phyloP scores from a whole-genome alignment of 345 rosid genomes.

The Cardamine chenopodiifolia region DNA sequence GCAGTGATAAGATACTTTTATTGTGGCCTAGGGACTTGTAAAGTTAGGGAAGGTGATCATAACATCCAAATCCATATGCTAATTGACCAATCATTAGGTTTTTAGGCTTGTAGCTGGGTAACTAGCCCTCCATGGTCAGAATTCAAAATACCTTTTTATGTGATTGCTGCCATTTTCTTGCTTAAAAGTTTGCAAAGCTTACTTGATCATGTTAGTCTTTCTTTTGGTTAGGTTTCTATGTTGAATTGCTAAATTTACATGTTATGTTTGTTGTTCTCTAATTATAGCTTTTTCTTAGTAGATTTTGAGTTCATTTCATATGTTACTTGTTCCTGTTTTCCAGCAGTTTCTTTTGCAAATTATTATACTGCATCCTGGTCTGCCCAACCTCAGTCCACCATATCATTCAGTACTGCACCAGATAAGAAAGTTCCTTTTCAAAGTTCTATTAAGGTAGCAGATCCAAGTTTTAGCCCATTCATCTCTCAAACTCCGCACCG shows the following conservation, averaged over 20 bases:
- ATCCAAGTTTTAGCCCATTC: slow-evolving; percentile 60
- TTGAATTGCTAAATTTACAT: not conserved
- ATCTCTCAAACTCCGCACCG: slow-evolving; percentile 55
- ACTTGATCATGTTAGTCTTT: not conserved
- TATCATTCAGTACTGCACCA: slow-evolving; percentile 49
- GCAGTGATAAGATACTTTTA: not conserved
- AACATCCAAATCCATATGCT: not conserved
- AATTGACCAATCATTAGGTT: not conserved
- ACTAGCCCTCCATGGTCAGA: not conserved
- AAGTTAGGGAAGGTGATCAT: not conserved
- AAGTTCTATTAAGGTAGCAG: slow-evolving; percentile 52
- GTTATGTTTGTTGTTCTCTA: slow-evolving; percentile 7
- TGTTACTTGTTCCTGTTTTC: slow-evolving; percentile 42
- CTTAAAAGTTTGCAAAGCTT: not conserved
- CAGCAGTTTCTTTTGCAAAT: slow-evolving; percentile 66
- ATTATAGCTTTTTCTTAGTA: not conserved
- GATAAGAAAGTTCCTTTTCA: slow-evolving; percentile 61
- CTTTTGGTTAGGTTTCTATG: not conserved
- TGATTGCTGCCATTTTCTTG: not conserved
- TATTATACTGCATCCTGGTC: slow-evolving; percentile 76
- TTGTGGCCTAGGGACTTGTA: not conserved
- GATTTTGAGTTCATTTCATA: not conserved
- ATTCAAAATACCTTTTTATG: not conserved
- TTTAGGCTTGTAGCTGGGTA: not conserved
- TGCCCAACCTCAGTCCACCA: slow-evolving; percentile 56